Conservation (phyloP, 257 asterid genomes). For the Marsdenia floribunda region DNA sequence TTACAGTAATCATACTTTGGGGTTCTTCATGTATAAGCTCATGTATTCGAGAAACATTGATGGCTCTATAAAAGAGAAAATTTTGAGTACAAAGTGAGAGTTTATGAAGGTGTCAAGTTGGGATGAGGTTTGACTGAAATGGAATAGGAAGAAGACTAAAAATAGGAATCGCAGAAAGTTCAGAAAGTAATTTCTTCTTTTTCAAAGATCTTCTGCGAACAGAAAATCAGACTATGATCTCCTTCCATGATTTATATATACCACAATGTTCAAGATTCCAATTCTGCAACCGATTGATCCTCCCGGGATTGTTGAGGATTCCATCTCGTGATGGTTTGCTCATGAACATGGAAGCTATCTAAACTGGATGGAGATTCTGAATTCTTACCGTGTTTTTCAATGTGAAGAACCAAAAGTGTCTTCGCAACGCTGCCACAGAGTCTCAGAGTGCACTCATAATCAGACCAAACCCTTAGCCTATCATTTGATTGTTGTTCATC, state of each 20-base stretch:
- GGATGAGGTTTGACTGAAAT: no score
- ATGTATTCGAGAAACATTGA: neutral
- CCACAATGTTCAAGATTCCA: neutral
- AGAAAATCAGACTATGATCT: neutral
- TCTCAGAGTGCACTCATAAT: slow-evolving; percentile 70
- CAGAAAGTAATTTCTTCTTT: no score
- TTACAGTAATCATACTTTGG: neutral
- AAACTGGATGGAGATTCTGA: slow-evolving; percentile 27
- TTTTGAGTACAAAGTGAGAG: no score
- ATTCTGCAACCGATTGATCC: neutral
- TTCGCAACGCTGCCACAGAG: slow-evolving; percentile 85
- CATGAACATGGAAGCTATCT: slow-evolving; percentile 43
- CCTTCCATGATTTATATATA: neutral
- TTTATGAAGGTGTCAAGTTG: no score
- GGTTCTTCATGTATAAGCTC: neutral
- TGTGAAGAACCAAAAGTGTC: slow-evolving; percentile 51
- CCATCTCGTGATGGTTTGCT: slow-evolving; percentile 65
- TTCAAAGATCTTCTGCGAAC: no score
- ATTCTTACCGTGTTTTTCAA: slow-evolving; percentile 21
- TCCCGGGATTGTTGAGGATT: slow-evolving; percentile 60
- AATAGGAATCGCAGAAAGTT: neutral
- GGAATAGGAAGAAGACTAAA: neutral
- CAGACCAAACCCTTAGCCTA: slow-evolving; percentile 81
- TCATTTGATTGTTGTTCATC: slow-evolving; percentile 18
- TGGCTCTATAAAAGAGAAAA: neutral